A percentile compares a stretch with the other conserved stretches of the same genome.
phyloP scores from a whole-genome alignment of 176 grass and related monocot genomes.

The Raddia guianensis region DNA sequence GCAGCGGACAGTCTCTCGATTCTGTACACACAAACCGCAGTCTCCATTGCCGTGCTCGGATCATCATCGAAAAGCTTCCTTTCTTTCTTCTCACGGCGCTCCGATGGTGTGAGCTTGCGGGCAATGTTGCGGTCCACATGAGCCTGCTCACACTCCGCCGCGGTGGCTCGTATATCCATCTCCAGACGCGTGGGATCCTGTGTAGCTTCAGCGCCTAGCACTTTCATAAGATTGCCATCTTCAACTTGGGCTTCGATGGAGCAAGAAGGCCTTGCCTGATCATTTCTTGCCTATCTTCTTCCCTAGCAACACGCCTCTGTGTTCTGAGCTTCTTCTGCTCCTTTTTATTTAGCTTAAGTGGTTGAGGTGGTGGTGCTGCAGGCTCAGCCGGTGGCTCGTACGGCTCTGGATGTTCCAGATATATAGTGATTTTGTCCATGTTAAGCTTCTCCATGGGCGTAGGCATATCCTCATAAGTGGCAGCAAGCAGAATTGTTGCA shows the following conservation, averaged over 20 bases:
- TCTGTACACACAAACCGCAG: constrained; percentile 82
- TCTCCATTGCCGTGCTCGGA: constrained; percentile 58
- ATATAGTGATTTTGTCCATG: constrained; percentile 86
- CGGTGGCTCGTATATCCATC: constrained; percentile 85
- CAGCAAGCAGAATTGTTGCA: no score
- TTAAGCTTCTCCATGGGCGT: constrained; percentile 63
- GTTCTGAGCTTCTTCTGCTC: constrained; percentile 98
- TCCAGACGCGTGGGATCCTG: constrained; percentile 93
- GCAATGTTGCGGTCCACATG: constrained; percentile 89
- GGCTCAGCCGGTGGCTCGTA: constrained; percentile 88
- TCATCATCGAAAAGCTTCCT: constrained; percentile 84
- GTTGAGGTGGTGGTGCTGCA: constrained; percentile 84
- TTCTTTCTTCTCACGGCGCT: constrained; percentile 88
- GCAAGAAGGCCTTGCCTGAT: constrained; percentile 99
- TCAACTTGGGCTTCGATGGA: no score
- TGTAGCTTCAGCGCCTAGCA: constrained; percentile 83
- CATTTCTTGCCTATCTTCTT: constrained; percentile 98
- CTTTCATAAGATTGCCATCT: constrained; percentile 99
- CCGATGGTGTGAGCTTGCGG: constrained; percentile 86
- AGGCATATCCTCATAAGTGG: no score
- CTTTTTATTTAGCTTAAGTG: constrained; percentile 91
- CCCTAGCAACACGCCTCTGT: constrained; percentile 90
- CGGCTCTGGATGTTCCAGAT: constrained; percentile 87
- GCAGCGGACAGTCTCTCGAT: constrained; percentile 84
- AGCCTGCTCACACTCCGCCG: constrained; percentile 95